phyloP scores from a whole-genome alignment of 2,329 filamentous ascomycete genomes.

The Phialophora verrucosa region DNA sequence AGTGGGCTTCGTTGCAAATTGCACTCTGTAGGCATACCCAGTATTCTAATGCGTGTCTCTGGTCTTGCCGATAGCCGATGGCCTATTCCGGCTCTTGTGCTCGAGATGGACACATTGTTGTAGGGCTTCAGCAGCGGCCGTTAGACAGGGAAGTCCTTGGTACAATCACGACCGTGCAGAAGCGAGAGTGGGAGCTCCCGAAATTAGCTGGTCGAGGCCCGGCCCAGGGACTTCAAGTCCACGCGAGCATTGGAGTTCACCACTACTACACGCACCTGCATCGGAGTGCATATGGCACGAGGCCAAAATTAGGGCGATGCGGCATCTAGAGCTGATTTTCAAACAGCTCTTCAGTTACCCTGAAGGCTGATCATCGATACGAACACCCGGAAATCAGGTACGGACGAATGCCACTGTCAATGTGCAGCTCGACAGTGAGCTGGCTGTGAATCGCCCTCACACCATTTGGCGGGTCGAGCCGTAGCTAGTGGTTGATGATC shows the following conservation, averaged over 20 bases:
- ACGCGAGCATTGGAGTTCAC: slow-evolving; percentile 14
- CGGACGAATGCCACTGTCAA: slow-evolving; percentile 5
- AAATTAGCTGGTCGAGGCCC: slow-evolving; percentile 6
- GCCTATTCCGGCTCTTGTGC: slow-evolving; percentile 2
- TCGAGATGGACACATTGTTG: background rate
- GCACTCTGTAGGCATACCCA: background rate
- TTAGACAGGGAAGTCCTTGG: background rate
- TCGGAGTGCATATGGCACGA: slow-evolving; percentile 6
- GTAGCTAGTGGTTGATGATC: slow-evolving; percentile 21
- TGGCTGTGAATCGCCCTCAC: background rate
- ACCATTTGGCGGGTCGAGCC: slow-evolving; percentile 20
- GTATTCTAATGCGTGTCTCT: background rate
- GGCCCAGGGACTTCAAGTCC: background rate
- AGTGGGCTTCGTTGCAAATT: background rate
- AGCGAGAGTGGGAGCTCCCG: slow-evolving; percentile 13
- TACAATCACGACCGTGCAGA: slow-evolving; percentile 7
- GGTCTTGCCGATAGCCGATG: background rate
- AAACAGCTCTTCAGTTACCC: slow-evolving; percentile 1
- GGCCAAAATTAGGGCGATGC: background rate
- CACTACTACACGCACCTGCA: slow-evolving; percentile 3
- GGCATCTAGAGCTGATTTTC: slow-evolving; percentile 1
- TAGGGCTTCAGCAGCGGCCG: background rate
- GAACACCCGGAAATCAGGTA: slow-evolving; percentile 11
- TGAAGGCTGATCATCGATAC: background rate
- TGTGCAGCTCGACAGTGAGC: background rate